Percentiles rank a stretch among this genome's conserved stretches.
Conservation (phyloP, 1,139 yeast genomes). For the Candida sp. region DNA sequence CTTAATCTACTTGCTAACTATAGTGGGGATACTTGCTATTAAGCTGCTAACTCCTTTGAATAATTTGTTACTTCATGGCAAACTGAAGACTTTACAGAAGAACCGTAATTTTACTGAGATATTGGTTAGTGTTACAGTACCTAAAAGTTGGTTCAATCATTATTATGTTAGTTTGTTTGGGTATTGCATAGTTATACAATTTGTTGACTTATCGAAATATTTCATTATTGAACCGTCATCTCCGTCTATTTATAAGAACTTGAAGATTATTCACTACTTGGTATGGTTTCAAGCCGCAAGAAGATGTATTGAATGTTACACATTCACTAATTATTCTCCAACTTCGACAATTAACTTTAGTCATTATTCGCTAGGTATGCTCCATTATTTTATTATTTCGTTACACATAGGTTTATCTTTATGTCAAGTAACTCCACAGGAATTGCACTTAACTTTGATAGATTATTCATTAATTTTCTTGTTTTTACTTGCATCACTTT, state of each 20-base stretch:
- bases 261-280: constrained; percentile 14
- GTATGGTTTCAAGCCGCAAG: constrained; percentile 56
- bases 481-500: constrained; percentile 44
- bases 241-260: constrained; percentile 11
- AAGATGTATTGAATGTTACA: constrained; percentile 58
- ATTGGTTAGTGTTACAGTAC: constrained; percentile 30
- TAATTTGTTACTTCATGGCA: constrained; percentile 16
- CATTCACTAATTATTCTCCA: constrained; percentile 44
- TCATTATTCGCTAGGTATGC: constrained; percentile 74
- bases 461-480: constrained; percentile 17
- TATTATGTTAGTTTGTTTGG: constrained; percentile 36
- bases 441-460: constrained; percentile 7
- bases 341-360: constrained; percentile 64
- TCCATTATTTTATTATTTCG: constrained; percentile 51
- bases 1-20: neutral
- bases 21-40: constrained; percentile 8
- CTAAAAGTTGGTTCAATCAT: constrained; percentile 47
- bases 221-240: constrained; percentile 7
- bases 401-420: constrained; percentile 15
- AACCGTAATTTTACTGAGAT: constrained; percentile 3
- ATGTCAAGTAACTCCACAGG: constrained; percentile 6
- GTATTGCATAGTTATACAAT: constrained; percentile 6
- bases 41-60: constrained; percentile 13
- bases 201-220: constrained; percentile 5
- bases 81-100: constrained; percentile 8